Evolutionary conservation across 1,139 yeast species (phyloP), one percentile per base, ranked within the genome.

Genomic region (Debaryomycetaceae sp.): DNA sequence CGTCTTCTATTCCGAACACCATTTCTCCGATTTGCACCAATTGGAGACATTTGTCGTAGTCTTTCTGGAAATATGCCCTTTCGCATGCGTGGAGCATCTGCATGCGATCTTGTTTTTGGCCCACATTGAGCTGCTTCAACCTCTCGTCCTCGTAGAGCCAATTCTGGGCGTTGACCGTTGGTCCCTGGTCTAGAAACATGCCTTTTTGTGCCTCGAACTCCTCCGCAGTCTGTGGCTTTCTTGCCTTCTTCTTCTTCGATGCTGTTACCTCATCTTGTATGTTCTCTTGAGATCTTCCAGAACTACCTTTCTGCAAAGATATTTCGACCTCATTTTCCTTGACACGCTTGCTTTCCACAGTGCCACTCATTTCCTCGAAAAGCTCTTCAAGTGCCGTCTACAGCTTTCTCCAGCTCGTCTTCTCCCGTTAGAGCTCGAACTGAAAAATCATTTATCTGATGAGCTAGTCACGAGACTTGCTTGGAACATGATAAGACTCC

Each of bases 191-290:
- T 44, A 58, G 61, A 57, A 79, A 84, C 47, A 69, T 73, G 1
- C 45, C 37, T 45, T 65, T 62, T 54, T 84, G 88, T 5, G 49
- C 56, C 20, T 54, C 58, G 51, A 63, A 84, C 42, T 76, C 81
- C 47, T 78, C 85, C 37, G 75, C 79, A 1, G 80, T 57, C 55
- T 84, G 90, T 0, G 79, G 80, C 51, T 81, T 83, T 37, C 90
- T 46, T 45, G 39, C 44, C 36, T 52, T 54, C 40, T 45, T 51
- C 7, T 42, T 29, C 17, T 43, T 44, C 23, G 8, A 17, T 17
- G 20, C 20, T 17, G 20, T 17, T 17, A 17, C 20, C 20, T 17
- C 20, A 17, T 17, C 20, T 17, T 17, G 20, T 17, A 17, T 17
- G 4, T 17, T 17, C 20, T 17, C 20, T 17, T 17, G 20, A 17